phyloP scores from a whole-genome alignment of 176 grass and related monocot species.

The Coix lacrymajobi region DNA sequence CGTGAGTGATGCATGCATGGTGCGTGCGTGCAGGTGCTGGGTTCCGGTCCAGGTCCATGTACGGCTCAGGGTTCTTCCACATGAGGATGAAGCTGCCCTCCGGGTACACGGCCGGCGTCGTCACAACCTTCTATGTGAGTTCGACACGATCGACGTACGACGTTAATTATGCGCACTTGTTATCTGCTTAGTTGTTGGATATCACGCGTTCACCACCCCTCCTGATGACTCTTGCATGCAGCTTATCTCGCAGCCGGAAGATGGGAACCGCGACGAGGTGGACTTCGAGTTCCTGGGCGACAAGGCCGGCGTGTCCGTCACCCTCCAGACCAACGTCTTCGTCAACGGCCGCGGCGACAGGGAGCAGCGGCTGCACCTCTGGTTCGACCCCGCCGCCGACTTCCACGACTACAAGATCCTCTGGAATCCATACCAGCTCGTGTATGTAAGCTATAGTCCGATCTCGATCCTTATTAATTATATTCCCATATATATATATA shows the following conservation, averaged over 20 bases:
- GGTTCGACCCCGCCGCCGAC: slow-evolving; percentile 71
- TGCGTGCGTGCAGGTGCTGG: slow-evolving; percentile 41
- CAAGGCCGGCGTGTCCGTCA: slow-evolving; percentile 42
- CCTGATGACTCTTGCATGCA: too few relatives aligned
- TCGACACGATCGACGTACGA: background rate
- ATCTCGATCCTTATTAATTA: too few relatives aligned
- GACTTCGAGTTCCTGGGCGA: slow-evolving; percentile 80
- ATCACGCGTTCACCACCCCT: too few relatives aligned
- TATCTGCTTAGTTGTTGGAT: too few relatives aligned
- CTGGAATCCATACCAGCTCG: slow-evolving; percentile 82
- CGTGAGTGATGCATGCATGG: background rate
- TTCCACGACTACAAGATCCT: slow-evolving; percentile 76
- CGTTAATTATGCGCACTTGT: background rate
- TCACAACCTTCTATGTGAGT: slow-evolving; percentile 64
- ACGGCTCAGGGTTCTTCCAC: slow-evolving; percentile 63
- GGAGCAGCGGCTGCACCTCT: slow-evolving; percentile 54
- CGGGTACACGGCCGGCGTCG: slow-evolving; percentile 57
- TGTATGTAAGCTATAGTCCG: slow-evolving; percentile 3
- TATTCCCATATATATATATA: background rate
- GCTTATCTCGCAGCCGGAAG: slow-evolving; percentile 32
- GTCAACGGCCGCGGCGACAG: slow-evolving; percentile 39
- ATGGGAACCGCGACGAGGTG: slow-evolving; percentile 39
- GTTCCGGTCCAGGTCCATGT: slow-evolving; percentile 52
- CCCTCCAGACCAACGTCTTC: slow-evolving; percentile 73
- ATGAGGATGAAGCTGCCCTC: slow-evolving; percentile 59